These are phyloP conservation scores for Hansfordia pulvinata DNA, from an alignment of 2,329 filamentous ascomycete species.

Conservation along the genomic window DNA sequence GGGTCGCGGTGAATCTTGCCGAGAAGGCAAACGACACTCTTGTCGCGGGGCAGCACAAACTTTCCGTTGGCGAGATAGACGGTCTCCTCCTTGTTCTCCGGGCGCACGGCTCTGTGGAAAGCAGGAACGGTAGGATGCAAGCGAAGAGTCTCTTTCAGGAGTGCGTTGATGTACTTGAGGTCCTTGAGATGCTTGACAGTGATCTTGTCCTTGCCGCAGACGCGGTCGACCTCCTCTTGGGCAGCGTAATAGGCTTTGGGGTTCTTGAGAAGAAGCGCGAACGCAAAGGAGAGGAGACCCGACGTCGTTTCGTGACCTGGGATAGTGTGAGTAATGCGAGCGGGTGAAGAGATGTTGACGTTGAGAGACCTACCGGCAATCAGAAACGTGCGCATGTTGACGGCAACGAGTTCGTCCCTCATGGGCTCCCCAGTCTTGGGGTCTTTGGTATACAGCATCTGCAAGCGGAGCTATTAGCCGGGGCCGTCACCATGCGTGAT, in stretches of 20 bases:
- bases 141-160: conserved; percentile 52
- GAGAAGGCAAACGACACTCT: conserved; percentile 38
- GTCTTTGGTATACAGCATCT: conserved; percentile 58
- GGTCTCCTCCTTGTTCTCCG: conserved; percentile 35
- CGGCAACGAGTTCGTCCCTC: conserved; percentile 46
- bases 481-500: too few relatives aligned
- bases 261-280: conserved; percentile 52
- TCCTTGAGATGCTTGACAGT: conserved; percentile 47
- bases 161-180: conserved; percentile 51
- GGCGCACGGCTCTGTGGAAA: conserved; percentile 39
- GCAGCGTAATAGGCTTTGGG: conserved; percentile 45
- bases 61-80: conserved; percentile 50
- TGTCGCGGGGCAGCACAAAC: conserved; percentile 42
- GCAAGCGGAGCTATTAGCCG: too few relatives aligned
- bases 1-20: conserved; percentile 46
- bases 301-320: conserved; percentile 66
- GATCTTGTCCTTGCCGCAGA: conserved; percentile 45
- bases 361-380: too few relatives aligned
- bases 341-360: too few relatives aligned
- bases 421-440: conserved; percentile 53
- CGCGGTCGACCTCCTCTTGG: conserved; percentile 52
- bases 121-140: conserved; percentile 45
- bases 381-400: conserved; percentile 62
- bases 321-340: too few relatives aligned
- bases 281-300: conserved; percentile 49